Conservation (phyloP, 169 alveolate genomes). For the Plasmodium vinckei region DNA sequence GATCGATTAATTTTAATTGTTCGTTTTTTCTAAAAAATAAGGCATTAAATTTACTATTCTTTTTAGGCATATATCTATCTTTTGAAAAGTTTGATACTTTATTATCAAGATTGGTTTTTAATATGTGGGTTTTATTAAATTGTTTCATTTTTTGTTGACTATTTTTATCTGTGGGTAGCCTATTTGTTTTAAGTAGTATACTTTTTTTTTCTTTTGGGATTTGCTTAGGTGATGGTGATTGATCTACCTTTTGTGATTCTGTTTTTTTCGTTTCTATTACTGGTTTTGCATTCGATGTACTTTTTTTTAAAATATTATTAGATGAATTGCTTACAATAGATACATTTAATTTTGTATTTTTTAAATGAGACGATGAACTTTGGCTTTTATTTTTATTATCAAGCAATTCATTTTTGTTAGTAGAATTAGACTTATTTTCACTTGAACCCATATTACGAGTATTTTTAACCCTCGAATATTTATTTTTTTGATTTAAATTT, state of each 20-base stretch:
- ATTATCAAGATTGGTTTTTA: slow-evolving; percentile 3
- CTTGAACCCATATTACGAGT: neutral
- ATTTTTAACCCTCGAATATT: neutral
- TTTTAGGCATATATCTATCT: slow-evolving; percentile 29
- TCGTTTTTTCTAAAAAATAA: slow-evolving; percentile 9
- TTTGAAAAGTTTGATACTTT: slow-evolving; percentile 20
- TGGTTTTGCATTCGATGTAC: too few species aligned
- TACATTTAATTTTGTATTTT: too few species aligned
- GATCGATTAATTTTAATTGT: slow-evolving; percentile 14
- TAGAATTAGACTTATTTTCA: neutral
- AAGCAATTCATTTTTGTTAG: neutral
- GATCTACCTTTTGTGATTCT: neutral
- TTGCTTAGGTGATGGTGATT: neutral
- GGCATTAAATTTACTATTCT: slow-evolving; percentile 9
- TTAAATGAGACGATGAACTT: too few species aligned
- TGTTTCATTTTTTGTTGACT: neutral
- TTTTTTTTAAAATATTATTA: too few species aligned
- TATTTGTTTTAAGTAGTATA: neutral
- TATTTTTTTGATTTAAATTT: neutral
- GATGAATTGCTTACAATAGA: too few species aligned
- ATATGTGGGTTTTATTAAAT: slow-evolving; percentile 37
- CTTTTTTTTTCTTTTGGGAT: neutral
- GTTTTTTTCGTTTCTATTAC: too few species aligned
- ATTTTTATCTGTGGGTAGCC: neutral
- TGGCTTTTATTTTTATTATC: neutral